Evolutionary conservation across 371 early-diverging fungal genomes (phyloP).

Genomic region (Apophysomyces ossiformis): DNA sequence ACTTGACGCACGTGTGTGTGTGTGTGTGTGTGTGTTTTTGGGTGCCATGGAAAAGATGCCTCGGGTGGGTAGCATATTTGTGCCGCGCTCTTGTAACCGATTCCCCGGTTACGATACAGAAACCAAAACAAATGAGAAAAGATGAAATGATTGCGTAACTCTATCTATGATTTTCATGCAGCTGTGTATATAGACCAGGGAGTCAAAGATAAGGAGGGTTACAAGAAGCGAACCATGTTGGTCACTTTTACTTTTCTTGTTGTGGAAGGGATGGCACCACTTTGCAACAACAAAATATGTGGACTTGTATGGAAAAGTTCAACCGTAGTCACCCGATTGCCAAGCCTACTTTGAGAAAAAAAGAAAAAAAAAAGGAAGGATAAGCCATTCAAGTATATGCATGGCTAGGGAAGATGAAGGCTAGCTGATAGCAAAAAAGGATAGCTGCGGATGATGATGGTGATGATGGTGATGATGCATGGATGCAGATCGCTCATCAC

Average conservation of each 20-base stretch:
- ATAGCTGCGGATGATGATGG: constrained; percentile 71
- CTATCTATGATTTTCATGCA: constrained; percentile 99
- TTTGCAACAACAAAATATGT: constrained; percentile 95
- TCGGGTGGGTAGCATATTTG: constrained; percentile 98
- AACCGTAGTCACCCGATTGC: constrained; percentile 91
- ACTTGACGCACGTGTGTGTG: constrained; percentile 94
- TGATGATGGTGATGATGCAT: constrained; percentile 8
- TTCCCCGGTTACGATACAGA: constrained; percentile 98
- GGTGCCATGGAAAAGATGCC: constrained; percentile 99
- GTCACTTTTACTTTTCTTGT: constrained; percentile 77
- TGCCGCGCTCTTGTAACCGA: constrained; percentile 98
- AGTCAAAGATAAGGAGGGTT: constrained; percentile 98
- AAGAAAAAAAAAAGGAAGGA: constrained; percentile 68
- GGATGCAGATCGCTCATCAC: constrained; percentile 4
- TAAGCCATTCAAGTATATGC: constrained; percentile 65
- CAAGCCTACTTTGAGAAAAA: constrained; percentile 70
- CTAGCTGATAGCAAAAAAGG: constrained; percentile 84
- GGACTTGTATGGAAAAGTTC: constrained; percentile 91
- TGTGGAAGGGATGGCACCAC: constrained; percentile 70
- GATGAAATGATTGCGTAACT: constrained; percentile 92
- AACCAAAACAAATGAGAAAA: constrained; percentile 93
- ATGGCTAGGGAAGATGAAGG: constrained; percentile 88
- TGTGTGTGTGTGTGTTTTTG: constrained; percentile 91
- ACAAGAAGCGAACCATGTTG: constrained; percentile 90
- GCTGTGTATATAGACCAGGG: constrained; percentile 98